These are phyloP conservation scores for Penicillium ochrochloron DNA, from an alignment of 495 filamentous ascomycete species.

Conservation along the genomic window DNA sequence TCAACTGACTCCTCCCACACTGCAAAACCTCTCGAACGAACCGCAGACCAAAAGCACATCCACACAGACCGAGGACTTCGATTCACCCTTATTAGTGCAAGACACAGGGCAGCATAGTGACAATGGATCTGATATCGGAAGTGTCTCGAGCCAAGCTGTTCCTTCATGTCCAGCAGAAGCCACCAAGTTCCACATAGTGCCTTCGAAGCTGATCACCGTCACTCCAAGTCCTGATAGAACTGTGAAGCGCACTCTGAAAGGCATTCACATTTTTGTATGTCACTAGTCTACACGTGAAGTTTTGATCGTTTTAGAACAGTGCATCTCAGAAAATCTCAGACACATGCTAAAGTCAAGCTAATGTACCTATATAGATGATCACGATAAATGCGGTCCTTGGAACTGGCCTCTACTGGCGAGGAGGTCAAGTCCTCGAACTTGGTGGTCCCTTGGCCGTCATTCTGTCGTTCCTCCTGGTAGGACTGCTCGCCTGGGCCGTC, in stretches of 20 bases:
- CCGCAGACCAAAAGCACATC: background rate
- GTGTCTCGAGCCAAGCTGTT: background rate
- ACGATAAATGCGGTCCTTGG: constrained; percentile 52
- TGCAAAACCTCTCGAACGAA: background rate
- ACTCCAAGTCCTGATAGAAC: background rate
- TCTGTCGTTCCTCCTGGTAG: constrained; percentile 47
- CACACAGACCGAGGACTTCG: background rate
- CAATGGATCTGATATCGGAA: background rate
- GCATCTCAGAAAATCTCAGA: background rate
- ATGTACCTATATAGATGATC: constrained; percentile 38
- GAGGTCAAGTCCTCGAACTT: constrained; percentile 47
- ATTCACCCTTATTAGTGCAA: background rate
- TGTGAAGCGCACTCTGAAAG: background rate
- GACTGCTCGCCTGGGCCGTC: constrained; percentile 45
- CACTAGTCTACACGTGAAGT: background rate
- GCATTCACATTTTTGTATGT: constrained; percentile 1
- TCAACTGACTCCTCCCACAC: background rate
- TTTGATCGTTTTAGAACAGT: background rate
- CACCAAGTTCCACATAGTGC: background rate
- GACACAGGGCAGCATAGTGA: background rate
- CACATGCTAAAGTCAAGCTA: background rate
- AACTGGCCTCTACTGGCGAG: constrained; percentile 52
- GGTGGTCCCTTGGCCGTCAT: constrained; percentile 49
- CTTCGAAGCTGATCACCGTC: background rate
- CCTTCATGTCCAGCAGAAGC: background rate